These are phyloP conservation scores for Juglanconis oblonga DNA, from an alignment of 2,329 filamentous ascomycete species.

Conservation along the genomic window DNA sequence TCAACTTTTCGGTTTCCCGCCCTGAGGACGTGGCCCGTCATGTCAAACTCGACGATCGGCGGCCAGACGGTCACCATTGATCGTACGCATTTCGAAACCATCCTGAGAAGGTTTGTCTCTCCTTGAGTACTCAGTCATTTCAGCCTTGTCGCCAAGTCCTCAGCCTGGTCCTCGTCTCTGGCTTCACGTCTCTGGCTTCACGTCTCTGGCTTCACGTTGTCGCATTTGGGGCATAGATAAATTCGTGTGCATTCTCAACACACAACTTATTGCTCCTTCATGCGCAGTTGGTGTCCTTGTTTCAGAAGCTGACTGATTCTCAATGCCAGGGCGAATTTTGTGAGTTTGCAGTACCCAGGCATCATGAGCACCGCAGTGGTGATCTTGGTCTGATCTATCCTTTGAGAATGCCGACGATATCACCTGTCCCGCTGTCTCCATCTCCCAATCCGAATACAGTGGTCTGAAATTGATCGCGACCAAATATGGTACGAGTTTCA, in stretches of 20 bases:
- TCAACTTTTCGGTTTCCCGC: neutral
- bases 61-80: conserved; percentile 51
- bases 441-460: conserved; percentile 61
- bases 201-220: too few species aligned
- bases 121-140: neutral
- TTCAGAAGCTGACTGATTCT: conserved; percentile 1
- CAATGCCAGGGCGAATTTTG: conserved; percentile 44
- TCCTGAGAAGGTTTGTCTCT: conserved; percentile 55
- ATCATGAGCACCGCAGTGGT: conserved; percentile 6
- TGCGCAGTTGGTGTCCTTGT: neutral
- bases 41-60: conserved; percentile 5
- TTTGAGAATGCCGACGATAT: conserved; percentile 24
- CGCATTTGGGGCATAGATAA: too few species aligned
- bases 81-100: conserved; percentile 58
- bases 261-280: neutral
- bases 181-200: neutral
- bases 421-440: conserved; percentile 43
- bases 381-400: conserved; percentile 9
- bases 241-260: too few species aligned
- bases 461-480: conserved; percentile 48
- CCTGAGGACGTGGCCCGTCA: conserved; percentile 1
- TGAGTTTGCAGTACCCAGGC: conserved; percentile 30
- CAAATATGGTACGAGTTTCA: conserved; percentile 50
- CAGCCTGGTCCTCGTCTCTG: conserved; percentile 1
- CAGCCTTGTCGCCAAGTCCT: neutral